A percentile compares a stretch with the other conserved stretches of the same genome.
These are phyloP conservation scores for Trichoderma atroviride DNA, from an alignment of 2,329 filamentous ascomycete genomes.

Conservation along the genomic window DNA sequence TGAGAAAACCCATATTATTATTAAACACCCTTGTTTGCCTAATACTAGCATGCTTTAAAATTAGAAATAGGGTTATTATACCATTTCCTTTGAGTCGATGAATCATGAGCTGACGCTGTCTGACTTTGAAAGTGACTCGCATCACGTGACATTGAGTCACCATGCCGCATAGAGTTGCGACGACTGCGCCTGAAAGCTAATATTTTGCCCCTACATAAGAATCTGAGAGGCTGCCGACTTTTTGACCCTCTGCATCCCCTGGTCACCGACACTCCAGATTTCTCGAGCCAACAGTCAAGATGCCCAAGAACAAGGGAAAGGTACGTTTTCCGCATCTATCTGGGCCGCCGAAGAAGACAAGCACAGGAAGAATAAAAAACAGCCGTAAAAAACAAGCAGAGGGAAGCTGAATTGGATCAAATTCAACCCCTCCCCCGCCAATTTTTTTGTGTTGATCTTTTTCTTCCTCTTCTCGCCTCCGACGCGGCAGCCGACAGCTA, in stretches of 20 bases:
- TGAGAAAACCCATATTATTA: background rate
- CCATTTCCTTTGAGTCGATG: background rate
- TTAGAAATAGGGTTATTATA: background rate
- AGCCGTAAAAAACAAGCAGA: background rate
- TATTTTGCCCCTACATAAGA: slow-evolving; percentile 22
- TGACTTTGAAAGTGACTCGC: background rate
- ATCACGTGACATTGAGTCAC: slow-evolving; percentile 20
- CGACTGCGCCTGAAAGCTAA: slow-evolving; percentile 8
- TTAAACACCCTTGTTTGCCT: background rate
- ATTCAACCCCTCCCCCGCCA: slow-evolving; percentile 23
- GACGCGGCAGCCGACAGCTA: background rate
- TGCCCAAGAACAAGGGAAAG: slow-evolving; percentile 99
- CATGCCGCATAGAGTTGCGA: slow-evolving; percentile 6
- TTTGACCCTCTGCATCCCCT: slow-evolving; percentile 11
- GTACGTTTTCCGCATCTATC: slow-evolving; percentile 52
- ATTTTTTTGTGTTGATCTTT: slow-evolving; percentile 1
- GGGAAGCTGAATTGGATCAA: background rate
- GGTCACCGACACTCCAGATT: slow-evolving; percentile 25
- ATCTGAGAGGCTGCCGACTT: slow-evolving; percentile 4
- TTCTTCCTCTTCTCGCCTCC: background rate
- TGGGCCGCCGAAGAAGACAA: slow-evolving; percentile 9
- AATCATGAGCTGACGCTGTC: background rate
- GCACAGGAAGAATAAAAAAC: background rate
- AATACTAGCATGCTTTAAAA: background rate
- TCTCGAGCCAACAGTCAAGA: slow-evolving; percentile 48